Evolutionary conservation across 805 yeast species (phyloP).

Genomic region (Zygosaccharomyces siamensis): DNA sequence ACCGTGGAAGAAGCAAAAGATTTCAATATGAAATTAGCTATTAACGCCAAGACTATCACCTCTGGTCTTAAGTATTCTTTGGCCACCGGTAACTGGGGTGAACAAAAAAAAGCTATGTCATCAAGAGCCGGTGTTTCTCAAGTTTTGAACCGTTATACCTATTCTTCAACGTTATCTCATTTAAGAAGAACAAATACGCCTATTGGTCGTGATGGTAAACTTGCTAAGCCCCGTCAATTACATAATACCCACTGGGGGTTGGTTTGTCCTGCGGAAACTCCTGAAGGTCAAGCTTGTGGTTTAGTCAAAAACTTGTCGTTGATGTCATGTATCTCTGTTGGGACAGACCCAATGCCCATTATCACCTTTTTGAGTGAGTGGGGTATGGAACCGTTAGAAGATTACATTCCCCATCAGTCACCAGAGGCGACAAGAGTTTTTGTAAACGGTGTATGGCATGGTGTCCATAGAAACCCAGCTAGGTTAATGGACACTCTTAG

Average conservation of each 20-base stretch:
- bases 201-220: slow-evolving; percentile 97
- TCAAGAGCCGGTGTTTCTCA: slow-evolving; percentile 99
- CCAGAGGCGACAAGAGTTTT: slow-evolving; percentile 91
- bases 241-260: slow-evolving; percentile 99
- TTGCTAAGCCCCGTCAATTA: slow-evolving; percentile 97
- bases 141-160: slow-evolving; percentile 95
- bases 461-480: slow-evolving; percentile 97
- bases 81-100: slow-evolving; percentile 99
- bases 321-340: slow-evolving; percentile 97
- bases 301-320: slow-evolving; percentile 91
- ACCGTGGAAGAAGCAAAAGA: slow-evolving; percentile 98
- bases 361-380: slow-evolving; percentile 91
- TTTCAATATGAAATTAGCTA: slow-evolving; percentile 93
- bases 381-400: slow-evolving; percentile 98
- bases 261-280: slow-evolving; percentile 99
- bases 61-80: slow-evolving; percentile 95
- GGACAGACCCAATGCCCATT: slow-evolving; percentile 95
- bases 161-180: slow-evolving; percentile 97
- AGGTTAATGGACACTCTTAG: slow-evolving; percentile 85
- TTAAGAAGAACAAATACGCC: slow-evolving; percentile 99
- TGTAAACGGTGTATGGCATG: slow-evolving; percentile 99
- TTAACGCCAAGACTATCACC: slow-evolving; percentile 93
- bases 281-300: slow-evolving; percentile 99
- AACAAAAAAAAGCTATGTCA: slow-evolving; percentile 98
- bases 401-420: slow-evolving; percentile 86